Base-by-base conservation (phyloP, 768 basidiomycete genomes). In the Kwoniella sp. region DNA sequence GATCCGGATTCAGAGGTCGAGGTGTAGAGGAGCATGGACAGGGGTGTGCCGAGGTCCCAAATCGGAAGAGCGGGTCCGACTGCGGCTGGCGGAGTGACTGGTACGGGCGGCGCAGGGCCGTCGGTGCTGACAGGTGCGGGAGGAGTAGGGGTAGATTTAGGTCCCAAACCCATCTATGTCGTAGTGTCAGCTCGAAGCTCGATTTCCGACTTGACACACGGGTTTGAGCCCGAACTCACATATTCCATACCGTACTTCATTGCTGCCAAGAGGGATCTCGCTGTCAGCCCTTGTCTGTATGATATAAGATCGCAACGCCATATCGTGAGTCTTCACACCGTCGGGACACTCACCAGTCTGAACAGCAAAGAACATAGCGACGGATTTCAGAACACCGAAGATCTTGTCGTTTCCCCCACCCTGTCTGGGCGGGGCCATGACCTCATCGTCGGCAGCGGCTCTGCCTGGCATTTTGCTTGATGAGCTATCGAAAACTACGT, bases 11-110 rank as follows among this genome's bases (percentile, higher is more conserved):
- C 62, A 0, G 74, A 68, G n/a, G 69, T 67, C 8, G 74, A 72
- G 2, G 71, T 65, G 61, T 72, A 80, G 15, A 80, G 62, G 1
- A 73, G 67, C 67, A 80, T 74, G 15, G 72, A 73, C 6, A 80
- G 51, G 17, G 68, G 68, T 9, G 78, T 80, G 24, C 77, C 76
- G 27, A 68, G 51, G 22, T 71, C 65, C 79, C 79, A 80, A 7
- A 66, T 27, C 1, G 77, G 74, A 17, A 58, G 24, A 24, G 73
- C 75, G 5, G 33, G 15, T 26, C 21, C 25, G 22, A 33, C 29
- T 15, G 33, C 55, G n/a, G 55, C 29, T 17, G 50, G 29, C 1
- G 57, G 22, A 15, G 40, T 48, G 25, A 19, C 56, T 15, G 52
- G 53, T 8, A 47, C 50, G 9, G 67, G 4, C 12, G 52, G 30